These are phyloP conservation scores for Hirschioporus abietinus DNA, from an alignment of 768 basidiomycete genomes.

Conservation along the genomic window DNA sequence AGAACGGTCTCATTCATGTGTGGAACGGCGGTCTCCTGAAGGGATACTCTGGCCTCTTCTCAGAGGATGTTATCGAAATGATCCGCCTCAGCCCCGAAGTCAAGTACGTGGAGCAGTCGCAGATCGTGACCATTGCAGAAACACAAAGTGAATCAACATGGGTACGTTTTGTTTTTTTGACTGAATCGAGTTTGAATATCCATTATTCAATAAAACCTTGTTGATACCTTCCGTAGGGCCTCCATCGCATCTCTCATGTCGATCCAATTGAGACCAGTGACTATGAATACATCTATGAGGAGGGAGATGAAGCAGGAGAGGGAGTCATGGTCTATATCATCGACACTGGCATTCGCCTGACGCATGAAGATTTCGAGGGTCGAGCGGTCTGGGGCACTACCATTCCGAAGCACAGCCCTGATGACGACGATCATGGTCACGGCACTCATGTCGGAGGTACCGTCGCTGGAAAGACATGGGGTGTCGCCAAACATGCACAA, in stretches of 20 bases:
- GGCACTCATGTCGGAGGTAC: conserved; percentile 95
- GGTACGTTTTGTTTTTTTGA: conserved; percentile 47
- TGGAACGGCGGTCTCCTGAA: conserved; percentile 61
- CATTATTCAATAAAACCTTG: conserved; percentile 9
- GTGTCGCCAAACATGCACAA: conserved; percentile 91
- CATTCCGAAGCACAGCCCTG: conserved; percentile 76
- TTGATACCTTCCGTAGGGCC: conserved; percentile 53
- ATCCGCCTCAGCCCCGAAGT: conserved; percentile 86
- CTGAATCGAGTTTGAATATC: conserved; percentile 12
- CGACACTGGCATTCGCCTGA: conserved; percentile 85
- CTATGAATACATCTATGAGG: conserved; percentile 72
- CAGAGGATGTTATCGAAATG: conserved; percentile 60
- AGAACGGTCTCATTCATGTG: conserved; percentile 58
- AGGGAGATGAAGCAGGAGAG: conserved; percentile 67
- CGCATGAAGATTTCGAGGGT: conserved; percentile 83
- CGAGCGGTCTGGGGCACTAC: conserved; percentile 94
- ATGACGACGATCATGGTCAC: conserved; percentile 93
- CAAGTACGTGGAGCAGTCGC: conserved; percentile 88
- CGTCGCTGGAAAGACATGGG: conserved; percentile 88
- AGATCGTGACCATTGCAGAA: conserved; percentile 50
- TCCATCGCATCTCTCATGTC: conserved; percentile 92
- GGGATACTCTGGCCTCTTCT: conserved; percentile 82
- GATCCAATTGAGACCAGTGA: conserved; percentile 67
- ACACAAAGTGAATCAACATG: conserved; percentile 72
- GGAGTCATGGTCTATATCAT: conserved; percentile 91